Conservation (phyloP, 2,329 filamentous ascomycete species). For the Claviceps purpurea region DNA sequence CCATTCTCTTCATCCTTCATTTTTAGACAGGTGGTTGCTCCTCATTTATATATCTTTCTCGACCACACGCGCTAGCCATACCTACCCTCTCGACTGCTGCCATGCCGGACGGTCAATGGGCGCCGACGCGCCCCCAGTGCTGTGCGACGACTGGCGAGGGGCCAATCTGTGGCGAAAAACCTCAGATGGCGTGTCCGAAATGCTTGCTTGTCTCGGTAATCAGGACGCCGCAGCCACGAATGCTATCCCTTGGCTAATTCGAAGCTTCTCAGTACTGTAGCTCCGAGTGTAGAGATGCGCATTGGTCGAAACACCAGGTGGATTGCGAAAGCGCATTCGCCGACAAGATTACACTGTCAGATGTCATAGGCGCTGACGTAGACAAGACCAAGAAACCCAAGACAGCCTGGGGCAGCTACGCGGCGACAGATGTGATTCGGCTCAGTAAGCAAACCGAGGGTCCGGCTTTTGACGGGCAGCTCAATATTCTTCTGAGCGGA, state of each 20-base stretch:
- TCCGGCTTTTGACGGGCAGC: conserved; percentile 7
- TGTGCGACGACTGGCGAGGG: neutral
- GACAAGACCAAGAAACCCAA: neutral
- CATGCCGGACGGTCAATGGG: neutral
- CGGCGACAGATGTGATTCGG: conserved; percentile 15
- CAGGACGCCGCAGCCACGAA: neutral
- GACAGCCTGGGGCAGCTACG: conserved; percentile 9
- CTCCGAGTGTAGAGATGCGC: neutral
- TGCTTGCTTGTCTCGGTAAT: neutral
- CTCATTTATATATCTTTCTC: neutral
- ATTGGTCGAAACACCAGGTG: neutral
- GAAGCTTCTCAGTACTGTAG: neutral
- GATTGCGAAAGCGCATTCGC: neutral
- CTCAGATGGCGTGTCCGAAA: neutral
- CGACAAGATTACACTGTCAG: neutral
- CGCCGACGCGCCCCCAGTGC: neutral
- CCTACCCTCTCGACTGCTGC: neutral
- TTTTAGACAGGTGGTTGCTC: too few relatives aligned
- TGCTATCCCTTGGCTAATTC: neutral
- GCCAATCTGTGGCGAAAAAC: neutral
- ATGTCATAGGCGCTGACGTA: neutral
- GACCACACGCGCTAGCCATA: neutral
- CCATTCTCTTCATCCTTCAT: too few relatives aligned
- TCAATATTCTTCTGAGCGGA: conserved; percentile 12
- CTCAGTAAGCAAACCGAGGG: conserved; percentile 14